Base-by-base conservation (phyloP, 2,329 filamentous ascomycete genomes). In the Lachnellula occidentalis region DNA sequence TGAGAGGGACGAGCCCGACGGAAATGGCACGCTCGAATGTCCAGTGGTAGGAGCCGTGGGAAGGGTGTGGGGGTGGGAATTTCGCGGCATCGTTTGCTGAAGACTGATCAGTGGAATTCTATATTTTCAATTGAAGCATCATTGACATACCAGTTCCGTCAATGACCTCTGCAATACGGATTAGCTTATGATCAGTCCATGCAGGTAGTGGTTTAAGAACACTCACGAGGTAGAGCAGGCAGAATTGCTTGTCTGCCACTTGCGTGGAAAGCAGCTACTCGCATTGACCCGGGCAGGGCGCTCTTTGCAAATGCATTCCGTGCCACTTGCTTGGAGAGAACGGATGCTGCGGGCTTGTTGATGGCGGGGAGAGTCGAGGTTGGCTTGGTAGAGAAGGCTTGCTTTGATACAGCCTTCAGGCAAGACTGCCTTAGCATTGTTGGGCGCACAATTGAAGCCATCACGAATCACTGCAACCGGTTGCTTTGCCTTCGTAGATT, bases 11-110 rank as follows among this genome's bases (percentile, higher is more conserved):
- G 58, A 99, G 83, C 53, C 84, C 87, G 54, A 83, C 86, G 54
- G 90, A 86, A 65, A 97, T 76, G 54, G 90, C 71, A 69, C 90
- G 91, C 80, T 99, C 94, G 69, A 96, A 96, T 57, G 88, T 89
- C 94, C 94, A 99, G 82, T 99, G 94, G 79, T 97, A 99, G 73
- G 88, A 95, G 66, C 94, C 94, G 76, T 99, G 90, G 53, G 84
- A 78, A 42, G 92, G 85, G 64, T 81, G 83, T 51, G 89, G 75
- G 21, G 81, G 70, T 45, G 91, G 92, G 22, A 96, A 74, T 39
- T 82, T 83, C 34, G 82, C 88, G 53, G 94, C 83, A 69, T 97
- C 92, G 76, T 99, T 99, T 70, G 92, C 90, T 87, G 58, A 14
- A 58, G 14, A 41, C 17, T 19, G 34, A 51, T 65, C 61, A 68